Base-by-base conservation (phyloP, 495 filamentous ascomycete genomes). In the Sordaria brevicollis region DNA sequence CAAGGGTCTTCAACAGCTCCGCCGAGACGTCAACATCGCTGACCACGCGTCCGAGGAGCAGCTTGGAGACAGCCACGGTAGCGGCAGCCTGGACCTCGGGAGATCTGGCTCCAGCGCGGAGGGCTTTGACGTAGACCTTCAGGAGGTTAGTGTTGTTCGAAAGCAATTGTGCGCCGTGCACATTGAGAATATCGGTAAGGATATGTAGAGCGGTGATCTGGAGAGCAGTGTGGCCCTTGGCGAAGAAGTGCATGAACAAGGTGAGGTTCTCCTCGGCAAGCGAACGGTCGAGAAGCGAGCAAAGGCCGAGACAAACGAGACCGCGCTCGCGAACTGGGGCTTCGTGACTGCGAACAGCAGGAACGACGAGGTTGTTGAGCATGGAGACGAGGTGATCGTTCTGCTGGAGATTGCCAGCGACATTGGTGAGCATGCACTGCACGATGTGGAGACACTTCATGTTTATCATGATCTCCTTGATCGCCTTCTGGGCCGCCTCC, bases 371-470 rank as follows among this genome's bases (percentile, higher is more conserved):
- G 75, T 96, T 97, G 79, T 99, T 97, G 49, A 98, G 84, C 92
- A 97, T 97, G 35, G 92, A 91, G 2, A 96, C 92, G 15, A 99
- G 81, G 74, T 96, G 88, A 70, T 89, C 88, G 78, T 97, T 97
- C 62, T 91, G 83, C 78, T 97, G 93, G 35, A 98, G 83, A 69
- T 90, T 88, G 25, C 93, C 91, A 67, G 91, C 82, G 2, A 97
- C 91, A 74, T 97, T 95, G 76, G 96, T 88, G 49, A 99, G 85
- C 93, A 97, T 97, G 83, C 93, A 98, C 74, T 96, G 93, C 29
- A 96, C 93, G 73, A 99, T 97, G 76, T 97, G 92, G 38, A 99
- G 86, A 81, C 95, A 97, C 79, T 98, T 97, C 88, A 97, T 92
- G 82, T 98, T 97, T 75, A 98, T 90, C 83, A 96, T 88, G 76